phyloP scores from a whole-genome alignment of 2,329 filamentous ascomycete species.

The Shiraia sp. region DNA sequence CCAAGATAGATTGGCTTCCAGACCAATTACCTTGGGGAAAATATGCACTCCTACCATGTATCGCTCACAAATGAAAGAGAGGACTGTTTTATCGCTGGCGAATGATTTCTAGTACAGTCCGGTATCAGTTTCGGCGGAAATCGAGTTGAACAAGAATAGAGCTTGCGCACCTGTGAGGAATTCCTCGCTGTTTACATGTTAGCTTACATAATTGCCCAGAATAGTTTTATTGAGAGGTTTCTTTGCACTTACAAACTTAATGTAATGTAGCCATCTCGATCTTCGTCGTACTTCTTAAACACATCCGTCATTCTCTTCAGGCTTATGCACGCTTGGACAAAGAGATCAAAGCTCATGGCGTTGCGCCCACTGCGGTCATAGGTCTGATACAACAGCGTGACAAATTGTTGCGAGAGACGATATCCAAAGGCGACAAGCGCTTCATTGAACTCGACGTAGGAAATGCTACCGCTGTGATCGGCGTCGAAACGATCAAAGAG shows the following conservation, averaged over 20 bases:
- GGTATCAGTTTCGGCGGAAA: slow-evolving; percentile 55
- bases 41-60: neutral
- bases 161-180: slow-evolving; percentile 60
- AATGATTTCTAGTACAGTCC: slow-evolving; percentile 55
- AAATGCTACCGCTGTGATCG: slow-evolving; percentile 86
- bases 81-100: slow-evolving; percentile 33
- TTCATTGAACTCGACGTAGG: slow-evolving; percentile 82
- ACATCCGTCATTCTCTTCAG: slow-evolving; percentile 99
- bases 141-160: slow-evolving; percentile 59
- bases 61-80: neutral
- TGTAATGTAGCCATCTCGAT: slow-evolving; percentile 83
- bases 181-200: slow-evolving; percentile 48
- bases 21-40: neutral
- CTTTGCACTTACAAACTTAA: slow-evolving; percentile 56
- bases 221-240: too few species aligned
- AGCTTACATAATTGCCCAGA: slow-evolving; percentile 7
- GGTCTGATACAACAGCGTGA: slow-evolving; percentile 81
- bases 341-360: slow-evolving; percentile 75
- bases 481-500: slow-evolving; percentile 95
- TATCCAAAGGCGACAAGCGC: slow-evolving; percentile 92
- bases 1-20: slow-evolving; percentile 1
- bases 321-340: slow-evolving; percentile 95
- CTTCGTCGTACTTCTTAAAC: slow-evolving; percentile 98
- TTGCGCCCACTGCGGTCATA: slow-evolving; percentile 68
- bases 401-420: slow-evolving; percentile 80